Conservation (phyloP, 2,329 filamentous ascomycete species). For the Cordyceps cicadae region DNA sequence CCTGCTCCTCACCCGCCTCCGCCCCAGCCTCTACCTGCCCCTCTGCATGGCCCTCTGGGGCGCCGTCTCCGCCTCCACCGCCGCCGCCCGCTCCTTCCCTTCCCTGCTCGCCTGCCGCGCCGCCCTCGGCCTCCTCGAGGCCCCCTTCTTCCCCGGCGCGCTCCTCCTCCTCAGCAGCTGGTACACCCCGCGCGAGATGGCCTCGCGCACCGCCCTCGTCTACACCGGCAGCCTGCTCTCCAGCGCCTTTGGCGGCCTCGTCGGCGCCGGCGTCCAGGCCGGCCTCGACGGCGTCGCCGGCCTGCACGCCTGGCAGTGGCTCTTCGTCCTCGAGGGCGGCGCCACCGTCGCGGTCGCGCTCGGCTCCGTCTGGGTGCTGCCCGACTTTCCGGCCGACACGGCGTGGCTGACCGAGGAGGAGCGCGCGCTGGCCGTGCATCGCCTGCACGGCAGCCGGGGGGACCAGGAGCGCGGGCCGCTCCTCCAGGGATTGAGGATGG, state of each 20-base stretch:
- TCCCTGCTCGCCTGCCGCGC: constrained; percentile 39
- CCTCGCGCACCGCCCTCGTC: constrained; percentile 49
- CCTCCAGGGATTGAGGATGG: constrained; percentile 44
- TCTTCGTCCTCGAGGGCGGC: constrained; percentile 48
- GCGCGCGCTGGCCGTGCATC: constrained; percentile 43
- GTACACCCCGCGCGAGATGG: constrained; percentile 40
- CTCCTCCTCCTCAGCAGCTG: too few relatives aligned
- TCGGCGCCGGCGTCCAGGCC: constrained; percentile 40
- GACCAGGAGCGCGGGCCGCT: constrained; percentile 34
- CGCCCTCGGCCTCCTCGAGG: constrained; percentile 37
- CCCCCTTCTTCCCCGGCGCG: constrained; percentile 43
- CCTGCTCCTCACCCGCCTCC: constrained; percentile 44
- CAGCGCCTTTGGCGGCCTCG: constrained; percentile 42
- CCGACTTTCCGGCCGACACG: constrained; percentile 46
- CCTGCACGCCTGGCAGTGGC: constrained; percentile 54
- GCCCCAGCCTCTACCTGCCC: constrained; percentile 46
- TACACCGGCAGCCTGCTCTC: constrained; percentile 49
- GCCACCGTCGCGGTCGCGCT: constrained; percentile 31
- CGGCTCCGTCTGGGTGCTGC: constrained; percentile 31
- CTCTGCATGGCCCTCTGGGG: constrained; percentile 36
- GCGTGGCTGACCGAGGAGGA: constrained; percentile 44
- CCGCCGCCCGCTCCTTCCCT: constrained; percentile 33
- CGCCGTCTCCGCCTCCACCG: constrained; percentile 36
- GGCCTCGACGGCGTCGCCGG: constrained; percentile 32
- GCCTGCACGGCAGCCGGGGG: constrained; percentile 39